These are phyloP conservation scores for Phylloporus arenicola DNA, from an alignment of 768 basidiomycete genomes.

Conservation along the genomic window DNA sequence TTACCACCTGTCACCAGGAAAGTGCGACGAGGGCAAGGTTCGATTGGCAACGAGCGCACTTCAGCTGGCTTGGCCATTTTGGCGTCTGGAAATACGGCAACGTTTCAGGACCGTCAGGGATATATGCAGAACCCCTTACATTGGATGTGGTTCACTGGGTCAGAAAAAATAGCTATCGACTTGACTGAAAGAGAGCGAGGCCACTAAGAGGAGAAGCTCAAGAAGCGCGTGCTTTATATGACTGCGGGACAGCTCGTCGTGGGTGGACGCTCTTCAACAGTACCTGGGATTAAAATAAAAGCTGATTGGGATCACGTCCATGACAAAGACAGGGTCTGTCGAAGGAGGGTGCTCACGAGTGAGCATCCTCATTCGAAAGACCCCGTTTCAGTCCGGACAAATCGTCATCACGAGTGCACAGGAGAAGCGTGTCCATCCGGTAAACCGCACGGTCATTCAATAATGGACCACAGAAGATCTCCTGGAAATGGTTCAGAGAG, in stretches of 20 bases:
- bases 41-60: not conserved
- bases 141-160: not conserved
- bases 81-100: not conserved
- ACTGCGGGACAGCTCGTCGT: not conserved
- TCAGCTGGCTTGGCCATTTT: conserved; percentile 1
- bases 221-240: conserved; percentile 4
- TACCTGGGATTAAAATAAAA: not conserved
- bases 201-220: not conserved
- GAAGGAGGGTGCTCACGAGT: not conserved
- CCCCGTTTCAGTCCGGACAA: not conserved
- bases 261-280: not conserved
- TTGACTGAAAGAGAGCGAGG: not conserved
- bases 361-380: not conserved
- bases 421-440: not conserved
- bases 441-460: not conserved
- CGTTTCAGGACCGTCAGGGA: no score
- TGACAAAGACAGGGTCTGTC: not conserved
- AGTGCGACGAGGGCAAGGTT: not conserved
- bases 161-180: not conserved
- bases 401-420: not conserved
- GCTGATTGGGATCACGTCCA: conserved; percentile 2
- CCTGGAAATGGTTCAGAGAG: conserved; percentile 1
- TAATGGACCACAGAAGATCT: not conserved
- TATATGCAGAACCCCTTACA: not conserved
- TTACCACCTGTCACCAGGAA: conserved; percentile 47